Conservation (phyloP, 2,329 filamentous ascomycete species). For the Fusarium hostae region DNA sequence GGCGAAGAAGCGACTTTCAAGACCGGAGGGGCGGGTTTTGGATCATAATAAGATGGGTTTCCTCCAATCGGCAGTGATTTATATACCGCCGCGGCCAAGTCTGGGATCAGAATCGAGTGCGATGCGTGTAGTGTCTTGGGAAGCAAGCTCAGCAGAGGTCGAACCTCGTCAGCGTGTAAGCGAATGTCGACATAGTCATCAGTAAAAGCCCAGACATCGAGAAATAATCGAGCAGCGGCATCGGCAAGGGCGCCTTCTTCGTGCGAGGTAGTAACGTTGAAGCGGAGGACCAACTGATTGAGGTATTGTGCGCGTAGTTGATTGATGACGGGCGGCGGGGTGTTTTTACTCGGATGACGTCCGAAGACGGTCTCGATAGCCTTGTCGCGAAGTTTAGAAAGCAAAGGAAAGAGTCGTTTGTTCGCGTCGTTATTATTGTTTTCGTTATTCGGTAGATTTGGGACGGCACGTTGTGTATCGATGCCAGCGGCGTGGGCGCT, state of each 20-base stretch:
- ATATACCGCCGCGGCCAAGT: slow-evolving; percentile 81
- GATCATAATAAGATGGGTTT: slow-evolving; percentile 24
- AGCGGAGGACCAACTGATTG: slow-evolving; percentile 87
- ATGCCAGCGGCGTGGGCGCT: slow-evolving; percentile 47
- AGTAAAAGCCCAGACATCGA: slow-evolving; percentile 92
- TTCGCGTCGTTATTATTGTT: slow-evolving; percentile 21
- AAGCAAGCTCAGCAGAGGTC: slow-evolving; percentile 81
- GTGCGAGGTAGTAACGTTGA: slow-evolving; percentile 76
- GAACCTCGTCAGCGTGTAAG: slow-evolving; percentile 78
- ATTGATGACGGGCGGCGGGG: slow-evolving; percentile 41
- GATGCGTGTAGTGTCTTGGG: slow-evolving; percentile 77
- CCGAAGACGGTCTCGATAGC: slow-evolving; percentile 63
- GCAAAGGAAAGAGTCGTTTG: slow-evolving; percentile 56
- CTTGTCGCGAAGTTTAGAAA: slow-evolving; percentile 63
- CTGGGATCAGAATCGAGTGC: slow-evolving; percentile 80
- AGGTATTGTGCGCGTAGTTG: slow-evolving; percentile 67
- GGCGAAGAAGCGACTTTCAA: slow-evolving; percentile 49
- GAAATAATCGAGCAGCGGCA: slow-evolving; percentile 77
- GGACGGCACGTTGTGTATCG: slow-evolving; percentile 37
- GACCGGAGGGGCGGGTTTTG: slow-evolving; percentile 46
- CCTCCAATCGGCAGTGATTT: slow-evolving; percentile 54
- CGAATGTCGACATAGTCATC: slow-evolving; percentile 86
- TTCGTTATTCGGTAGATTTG: slow-evolving; percentile 24
- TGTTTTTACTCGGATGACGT: slow-evolving; percentile 50
- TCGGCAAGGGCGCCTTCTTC: slow-evolving; percentile 79